These are phyloP conservation scores for Tricholoma hemisulphureum DNA, from an alignment of 768 basidiomycete genomes.

Conservation along the genomic window DNA sequence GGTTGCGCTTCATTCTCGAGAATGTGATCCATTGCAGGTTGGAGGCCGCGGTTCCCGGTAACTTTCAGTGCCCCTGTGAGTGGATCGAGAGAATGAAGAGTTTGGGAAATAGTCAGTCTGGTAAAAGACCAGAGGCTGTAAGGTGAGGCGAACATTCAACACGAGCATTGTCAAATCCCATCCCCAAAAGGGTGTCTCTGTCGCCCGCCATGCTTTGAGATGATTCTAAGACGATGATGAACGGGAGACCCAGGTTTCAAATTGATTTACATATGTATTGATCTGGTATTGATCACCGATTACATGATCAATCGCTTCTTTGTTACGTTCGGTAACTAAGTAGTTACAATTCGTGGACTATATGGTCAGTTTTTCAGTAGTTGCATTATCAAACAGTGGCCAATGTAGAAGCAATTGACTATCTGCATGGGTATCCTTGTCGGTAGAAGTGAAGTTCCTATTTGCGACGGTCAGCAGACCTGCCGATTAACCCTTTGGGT, in stretches of 20 bases:
- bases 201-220: slow-evolving; percentile 49
- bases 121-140: slow-evolving; percentile 1
- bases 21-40: slow-evolving; percentile 89
- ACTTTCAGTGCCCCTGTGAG: slow-evolving; percentile 82
- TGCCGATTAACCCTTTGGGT: neutral
- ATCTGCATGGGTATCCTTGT: no score
- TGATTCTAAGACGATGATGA: neutral
- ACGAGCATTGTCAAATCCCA: slow-evolving; percentile 85
- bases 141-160: slow-evolving; percentile 69
- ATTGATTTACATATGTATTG: no score
- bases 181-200: slow-evolving; percentile 71
- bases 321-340: no score
- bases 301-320: no score
- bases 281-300: no score
- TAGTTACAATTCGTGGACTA: no score
- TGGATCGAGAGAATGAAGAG: neutral
- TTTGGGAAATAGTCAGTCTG: slow-evolving; percentile 10
- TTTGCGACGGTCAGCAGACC: no score
- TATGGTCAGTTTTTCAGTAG: no score
- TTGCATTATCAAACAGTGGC: no score
- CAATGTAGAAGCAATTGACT: no score
- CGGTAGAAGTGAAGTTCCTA: no score
- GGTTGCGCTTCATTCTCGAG: slow-evolving; percentile 76
- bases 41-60: slow-evolving; percentile 79
- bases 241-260: no score